phyloP scores from a whole-genome alignment of 768 basidiomycete genomes.

The Auriscalpium orientale region DNA sequence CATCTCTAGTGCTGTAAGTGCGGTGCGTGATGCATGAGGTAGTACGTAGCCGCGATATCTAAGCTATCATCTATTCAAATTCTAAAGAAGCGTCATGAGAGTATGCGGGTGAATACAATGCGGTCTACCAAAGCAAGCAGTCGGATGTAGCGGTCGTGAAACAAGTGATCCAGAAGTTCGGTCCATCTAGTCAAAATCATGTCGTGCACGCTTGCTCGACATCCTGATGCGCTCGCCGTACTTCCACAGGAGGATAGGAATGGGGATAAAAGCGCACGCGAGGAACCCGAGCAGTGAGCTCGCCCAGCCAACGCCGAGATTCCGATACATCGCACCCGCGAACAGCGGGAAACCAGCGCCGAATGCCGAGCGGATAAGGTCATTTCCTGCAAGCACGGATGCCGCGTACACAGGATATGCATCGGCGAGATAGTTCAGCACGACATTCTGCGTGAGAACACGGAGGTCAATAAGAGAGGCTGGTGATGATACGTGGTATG shows the following conservation, averaged over 20 bases:
- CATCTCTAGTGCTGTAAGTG: no score
- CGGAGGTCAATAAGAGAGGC: background rate
- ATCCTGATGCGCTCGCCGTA: background rate
- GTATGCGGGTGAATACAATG: no score
- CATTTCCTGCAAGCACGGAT: conserved; percentile 26
- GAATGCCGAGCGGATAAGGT: conserved; percentile 22
- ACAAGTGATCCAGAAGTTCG: no score
- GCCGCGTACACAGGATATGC: conserved; percentile 24
- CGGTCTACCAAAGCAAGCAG: no score
- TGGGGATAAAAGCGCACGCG: conserved; percentile 17
- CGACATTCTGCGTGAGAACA: background rate
- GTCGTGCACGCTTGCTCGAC: background rate
- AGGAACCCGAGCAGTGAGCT: conserved; percentile 19
- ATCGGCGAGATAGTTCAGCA: conserved; percentile 22
- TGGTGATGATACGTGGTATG: conserved; percentile 21
- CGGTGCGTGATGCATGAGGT: no score
- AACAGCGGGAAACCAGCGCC: conserved; percentile 3
- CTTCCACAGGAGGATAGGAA: conserved; percentile 2
- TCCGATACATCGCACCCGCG: conserved; percentile 13
- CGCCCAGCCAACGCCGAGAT: conserved; percentile 16
- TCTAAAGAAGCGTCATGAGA: no score
- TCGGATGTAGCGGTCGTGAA: no score
- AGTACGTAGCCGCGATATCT: no score
- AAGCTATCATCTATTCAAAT: no score
- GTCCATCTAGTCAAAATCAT: background rate